Conservation (phyloP, 768 basidiomycete genomes). For the Suillus placidus region DNA sequence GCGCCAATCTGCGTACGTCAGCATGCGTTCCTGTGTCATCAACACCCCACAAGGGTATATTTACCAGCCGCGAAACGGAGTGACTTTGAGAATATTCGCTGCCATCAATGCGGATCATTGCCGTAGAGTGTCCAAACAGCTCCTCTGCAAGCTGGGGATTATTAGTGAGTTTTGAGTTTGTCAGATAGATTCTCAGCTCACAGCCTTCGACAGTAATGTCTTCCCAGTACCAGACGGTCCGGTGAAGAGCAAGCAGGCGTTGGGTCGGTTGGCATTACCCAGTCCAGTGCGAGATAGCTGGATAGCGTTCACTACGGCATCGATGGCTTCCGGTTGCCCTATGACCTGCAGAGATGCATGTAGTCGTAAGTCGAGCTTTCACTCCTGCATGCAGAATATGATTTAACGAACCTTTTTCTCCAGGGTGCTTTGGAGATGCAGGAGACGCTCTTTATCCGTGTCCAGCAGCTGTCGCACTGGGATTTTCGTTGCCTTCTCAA, state of each 20-base stretch:
- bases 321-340: conserved; percentile 46
- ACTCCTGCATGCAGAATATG: not conserved
- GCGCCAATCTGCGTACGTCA: conserved; percentile 30
- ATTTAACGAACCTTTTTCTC: conserved; percentile 1
- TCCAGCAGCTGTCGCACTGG: conserved; percentile 8
- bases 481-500: conserved; percentile 10
- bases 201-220: conserved; percentile 45
- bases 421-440: conserved; percentile 8
- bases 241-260: conserved; percentile 48
- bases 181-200: not conserved
- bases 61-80: conserved; percentile 42
- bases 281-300: conserved; percentile 51
- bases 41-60: not conserved
- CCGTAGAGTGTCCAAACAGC: conserved; percentile 46
- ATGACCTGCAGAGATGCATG: conserved; percentile 12
- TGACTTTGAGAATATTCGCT: conserved; percentile 48
- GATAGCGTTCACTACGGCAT: conserved; percentile 51
- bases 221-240: conserved; percentile 43
- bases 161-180: not conserved
- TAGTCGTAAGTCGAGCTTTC: not conserved
- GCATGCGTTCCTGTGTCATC: not conserved
- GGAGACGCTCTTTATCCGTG: conserved; percentile 8
- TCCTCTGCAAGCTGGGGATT: conserved; percentile 41
- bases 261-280: conserved; percentile 45
- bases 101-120: conserved; percentile 49